Evolutionary conservation across 2,329 filamentous ascomycete genomes (phyloP).

Genomic region (Diaporthe helianthi): DNA sequence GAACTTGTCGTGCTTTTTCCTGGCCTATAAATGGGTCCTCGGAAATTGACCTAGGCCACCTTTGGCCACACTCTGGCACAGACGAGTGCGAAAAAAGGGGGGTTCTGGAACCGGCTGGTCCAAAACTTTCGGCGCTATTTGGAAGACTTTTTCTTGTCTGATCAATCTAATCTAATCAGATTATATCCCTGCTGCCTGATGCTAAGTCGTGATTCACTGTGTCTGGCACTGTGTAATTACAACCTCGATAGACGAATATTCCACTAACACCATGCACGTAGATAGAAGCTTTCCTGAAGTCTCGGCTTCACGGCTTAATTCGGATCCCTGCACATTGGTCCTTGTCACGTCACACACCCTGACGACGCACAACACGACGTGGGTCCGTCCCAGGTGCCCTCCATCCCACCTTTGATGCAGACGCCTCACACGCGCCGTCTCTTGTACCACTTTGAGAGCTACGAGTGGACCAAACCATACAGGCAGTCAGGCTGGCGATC

Average conservation of each 20-base stretch:
- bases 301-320: background rate
- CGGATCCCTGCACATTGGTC: background rate
- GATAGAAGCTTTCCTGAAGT: background rate
- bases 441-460: too few relatives aligned
- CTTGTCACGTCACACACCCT: background rate
- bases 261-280: background rate
- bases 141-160: slow-evolving; percentile 26
- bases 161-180: slow-evolving; percentile 32
- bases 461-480: background rate
- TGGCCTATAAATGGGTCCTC: background rate
- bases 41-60: slow-evolving; percentile 11
- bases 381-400: too few relatives aligned
- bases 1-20: background rate
- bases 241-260: background rate
- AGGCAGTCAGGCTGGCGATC: background rate
- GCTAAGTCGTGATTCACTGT: background rate
- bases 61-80: background rate
- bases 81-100: background rate
- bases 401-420: background rate
- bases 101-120: background rate
- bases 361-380: background rate
- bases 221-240: background rate
- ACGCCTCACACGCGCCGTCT: background rate
- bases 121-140: background rate
- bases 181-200: background rate